phyloP scores from a whole-genome alignment of 352 stramenopile genomes.

The Globisporangium spiculum region DNA sequence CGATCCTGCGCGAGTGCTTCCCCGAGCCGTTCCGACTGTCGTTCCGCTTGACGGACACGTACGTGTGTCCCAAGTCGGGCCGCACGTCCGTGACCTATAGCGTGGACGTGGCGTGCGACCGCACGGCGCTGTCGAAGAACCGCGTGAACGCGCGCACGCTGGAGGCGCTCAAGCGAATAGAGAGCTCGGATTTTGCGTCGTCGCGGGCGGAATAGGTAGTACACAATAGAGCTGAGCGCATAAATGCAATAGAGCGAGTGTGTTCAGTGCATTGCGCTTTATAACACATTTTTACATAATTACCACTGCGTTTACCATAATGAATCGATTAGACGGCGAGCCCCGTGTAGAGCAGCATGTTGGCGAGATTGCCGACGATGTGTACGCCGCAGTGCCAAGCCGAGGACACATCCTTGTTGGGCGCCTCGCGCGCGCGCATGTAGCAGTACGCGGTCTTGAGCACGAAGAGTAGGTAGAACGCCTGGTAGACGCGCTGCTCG shows the following conservation, averaged over 20 bases:
- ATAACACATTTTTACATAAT: not conserved
- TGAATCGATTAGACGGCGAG: constrained; percentile 31
- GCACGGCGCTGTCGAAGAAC: constrained; percentile 41
- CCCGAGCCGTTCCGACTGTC: constrained; percentile 32
- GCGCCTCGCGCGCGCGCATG: constrained; percentile 48
- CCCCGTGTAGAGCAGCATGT: constrained; percentile 72
- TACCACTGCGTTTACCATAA: not conserved
- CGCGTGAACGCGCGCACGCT: constrained; percentile 46
- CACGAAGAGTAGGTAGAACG: constrained; percentile 62
- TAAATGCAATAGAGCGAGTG: not conserved
- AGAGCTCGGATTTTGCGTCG: constrained; percentile 54
- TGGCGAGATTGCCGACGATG: constrained; percentile 71
- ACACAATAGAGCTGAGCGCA: not conserved
- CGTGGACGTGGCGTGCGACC: constrained; percentile 38
- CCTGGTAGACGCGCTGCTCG: constrained; percentile 50
- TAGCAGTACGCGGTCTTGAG: constrained; percentile 75
- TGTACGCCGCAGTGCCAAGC: constrained; percentile 80
- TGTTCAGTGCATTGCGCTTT: not conserved
- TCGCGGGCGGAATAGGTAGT: constrained; percentile 32
- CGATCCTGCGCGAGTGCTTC: constrained; percentile 48
- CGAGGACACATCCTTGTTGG: constrained; percentile 66
- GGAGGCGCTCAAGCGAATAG: constrained; percentile 38
- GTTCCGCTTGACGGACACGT: constrained; percentile 51
- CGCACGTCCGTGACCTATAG: constrained; percentile 65
- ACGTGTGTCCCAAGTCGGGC: constrained; percentile 46